Percentiles rank a stretch among this genome's conserved stretches.
phyloP scores from a whole-genome alignment of 805 yeast species.

The Schwanniomyces occidentalis region DNA sequence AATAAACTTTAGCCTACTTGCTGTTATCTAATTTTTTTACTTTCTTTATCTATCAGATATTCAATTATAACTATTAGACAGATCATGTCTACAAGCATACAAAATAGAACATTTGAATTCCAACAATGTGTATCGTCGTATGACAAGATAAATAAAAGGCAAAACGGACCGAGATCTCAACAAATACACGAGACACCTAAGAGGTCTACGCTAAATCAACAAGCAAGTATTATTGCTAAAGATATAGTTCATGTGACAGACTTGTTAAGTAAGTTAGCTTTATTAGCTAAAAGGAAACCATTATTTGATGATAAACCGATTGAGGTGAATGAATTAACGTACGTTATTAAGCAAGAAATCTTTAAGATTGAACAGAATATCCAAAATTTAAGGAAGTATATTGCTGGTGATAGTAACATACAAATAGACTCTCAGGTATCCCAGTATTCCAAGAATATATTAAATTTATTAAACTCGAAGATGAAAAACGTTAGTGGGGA shows the following conservation, averaged over 20 bases:
- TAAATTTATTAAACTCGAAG: conserved; percentile 81
- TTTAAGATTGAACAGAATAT: conserved; percentile 74
- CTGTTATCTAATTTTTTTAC: conserved; percentile 1
- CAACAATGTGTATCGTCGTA: conserved; percentile 85
- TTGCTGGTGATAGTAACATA: conserved; percentile 44
- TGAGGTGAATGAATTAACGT: conserved; percentile 89
- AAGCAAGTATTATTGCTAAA: conserved; percentile 82
- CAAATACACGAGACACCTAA: conserved; percentile 23
- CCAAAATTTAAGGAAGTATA: conserved; percentile 57
- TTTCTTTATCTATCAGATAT: conserved; percentile 1
- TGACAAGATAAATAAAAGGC: conserved; percentile 57
- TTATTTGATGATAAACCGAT: conserved; percentile 91
- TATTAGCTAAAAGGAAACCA: conserved; percentile 85
- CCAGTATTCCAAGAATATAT: conserved; percentile 81
- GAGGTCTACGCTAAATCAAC: conserved; percentile 45
- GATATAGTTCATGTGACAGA: conserved; percentile 87
- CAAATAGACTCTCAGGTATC: conserved; percentile 59
- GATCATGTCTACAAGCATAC: conserved; percentile 37
- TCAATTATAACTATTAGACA: not conserved
- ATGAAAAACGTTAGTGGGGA: conserved; percentile 91
- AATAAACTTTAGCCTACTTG: too few species aligned
- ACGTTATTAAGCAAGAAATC: conserved; percentile 82
- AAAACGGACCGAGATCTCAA: conserved; percentile 21
- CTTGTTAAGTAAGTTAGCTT: conserved; percentile 75
- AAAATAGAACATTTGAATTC: conserved; percentile 89